Percentiles rank a stretch among this genome's conserved stretches.
These are phyloP conservation scores for Skeletonema potamos DNA, from an alignment of 108 stramenopile genomes.

Conservation along the genomic window DNA sequence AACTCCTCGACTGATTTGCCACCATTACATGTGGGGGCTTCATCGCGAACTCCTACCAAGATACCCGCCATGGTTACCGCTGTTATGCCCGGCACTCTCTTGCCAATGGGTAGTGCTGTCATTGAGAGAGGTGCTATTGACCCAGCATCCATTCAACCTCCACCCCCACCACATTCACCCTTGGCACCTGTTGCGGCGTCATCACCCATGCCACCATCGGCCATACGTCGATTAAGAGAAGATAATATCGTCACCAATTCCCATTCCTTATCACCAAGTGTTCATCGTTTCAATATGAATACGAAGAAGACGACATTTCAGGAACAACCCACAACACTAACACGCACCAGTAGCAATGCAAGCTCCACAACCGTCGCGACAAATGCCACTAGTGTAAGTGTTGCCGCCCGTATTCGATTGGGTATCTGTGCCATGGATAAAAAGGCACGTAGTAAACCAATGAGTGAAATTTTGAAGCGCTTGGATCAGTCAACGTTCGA, in stretches of 20 bases:
- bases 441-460: conserved; percentile 93
- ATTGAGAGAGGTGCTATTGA: background rate
- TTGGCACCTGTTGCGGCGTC: background rate
- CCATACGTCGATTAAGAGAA: conserved; percentile 1
- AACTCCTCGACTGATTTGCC: background rate
- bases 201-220: conserved; percentile 4
- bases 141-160: background rate
- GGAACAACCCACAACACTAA: conserved; percentile 9
- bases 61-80: background rate
- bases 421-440: conserved; percentile 99
- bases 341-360: conserved; percentile 27
- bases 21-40: too few relatives aligned
- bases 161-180: background rate
- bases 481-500: conserved; percentile 77
- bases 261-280: background rate
- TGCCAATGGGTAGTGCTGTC: background rate
- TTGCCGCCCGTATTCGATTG: conserved; percentile 67
- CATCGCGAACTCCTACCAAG: background rate
- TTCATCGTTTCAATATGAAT: conserved; percentile 1
- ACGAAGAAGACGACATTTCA: conserved; percentile 22
- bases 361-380: conserved; percentile 11
- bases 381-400: background rate
- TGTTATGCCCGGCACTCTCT: background rate
- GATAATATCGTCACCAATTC: too few relatives aligned
- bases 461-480: conserved; percentile 94